Evolutionary conservation across 108 stramenopile species (phyloP).

Genomic region (Skeletonema menzelii): DNA sequence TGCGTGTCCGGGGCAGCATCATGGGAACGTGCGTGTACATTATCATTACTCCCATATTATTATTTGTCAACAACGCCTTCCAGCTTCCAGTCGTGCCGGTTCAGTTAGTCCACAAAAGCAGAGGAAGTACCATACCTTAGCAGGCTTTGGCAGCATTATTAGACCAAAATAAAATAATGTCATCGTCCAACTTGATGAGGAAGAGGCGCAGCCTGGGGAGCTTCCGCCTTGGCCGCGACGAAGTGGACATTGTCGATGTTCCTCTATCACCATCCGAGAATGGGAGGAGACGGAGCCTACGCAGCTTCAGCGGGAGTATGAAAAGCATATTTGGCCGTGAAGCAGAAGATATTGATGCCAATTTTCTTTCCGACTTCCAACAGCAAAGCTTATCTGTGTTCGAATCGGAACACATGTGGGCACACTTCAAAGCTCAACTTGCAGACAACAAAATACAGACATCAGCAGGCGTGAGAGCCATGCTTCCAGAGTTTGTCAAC

Average conservation of each 20-base stretch:
- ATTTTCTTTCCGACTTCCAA: neutral
- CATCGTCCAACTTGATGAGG: neutral
- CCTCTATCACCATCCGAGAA: too few relatives aligned
- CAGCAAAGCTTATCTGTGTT: slow-evolving; percentile 1
- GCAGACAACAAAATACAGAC: neutral
- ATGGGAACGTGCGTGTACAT: too few relatives aligned
- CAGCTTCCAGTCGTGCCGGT: too few relatives aligned
- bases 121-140: too few relatives aligned
- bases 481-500: neutral
- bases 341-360: neutral
- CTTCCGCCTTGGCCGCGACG: neutral
- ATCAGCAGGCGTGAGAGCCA: neutral
- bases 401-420: slow-evolving; percentile 5
- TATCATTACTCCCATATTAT: too few relatives aligned
- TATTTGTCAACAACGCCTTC: too few relatives aligned
- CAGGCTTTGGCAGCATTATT: too few relatives aligned
- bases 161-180: neutral
- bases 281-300: neutral
- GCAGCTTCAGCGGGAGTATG: neutral
- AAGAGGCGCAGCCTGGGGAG: neutral
- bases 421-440: slow-evolving; percentile 1
- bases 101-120: too few relatives aligned
- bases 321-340: neutral
- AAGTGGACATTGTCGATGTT: neutral
- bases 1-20: too few relatives aligned